A percentile compares a stretch with the other conserved stretches of the same genome.
Evolutionary conservation across 139 green algal species (phyloP).

Genomic region (Tetradesmus lagerheimii): DNA sequence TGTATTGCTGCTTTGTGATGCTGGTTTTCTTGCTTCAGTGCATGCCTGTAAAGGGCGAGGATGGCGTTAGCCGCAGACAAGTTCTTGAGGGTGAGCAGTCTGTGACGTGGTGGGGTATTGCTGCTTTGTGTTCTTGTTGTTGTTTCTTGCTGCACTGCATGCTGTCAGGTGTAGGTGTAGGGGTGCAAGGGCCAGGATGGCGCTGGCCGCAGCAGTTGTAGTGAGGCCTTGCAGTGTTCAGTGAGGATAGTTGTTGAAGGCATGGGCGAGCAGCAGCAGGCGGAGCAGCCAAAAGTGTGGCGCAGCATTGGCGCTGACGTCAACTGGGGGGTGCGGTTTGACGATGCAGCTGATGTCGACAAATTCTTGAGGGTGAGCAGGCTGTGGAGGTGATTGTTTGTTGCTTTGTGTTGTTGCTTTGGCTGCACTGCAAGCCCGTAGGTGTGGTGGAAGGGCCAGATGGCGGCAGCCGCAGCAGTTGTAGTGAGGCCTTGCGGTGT

Average conservation of each 20-base stretch:
- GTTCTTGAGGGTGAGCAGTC: slow-evolving; percentile 58
- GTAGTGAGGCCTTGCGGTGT: no score
- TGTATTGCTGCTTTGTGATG: no score
- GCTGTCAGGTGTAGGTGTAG: neutral
- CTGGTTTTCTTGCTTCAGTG: neutral
- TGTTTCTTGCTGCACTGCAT: neutral
- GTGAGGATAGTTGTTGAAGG: neutral
- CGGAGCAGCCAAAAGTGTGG: slow-evolving; percentile 47
- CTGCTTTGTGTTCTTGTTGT: neutral
- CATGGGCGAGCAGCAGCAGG: neutral
- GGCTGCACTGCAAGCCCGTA: neutral
- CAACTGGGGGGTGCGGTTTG: slow-evolving; percentile 95
- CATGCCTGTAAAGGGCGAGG: neutral
- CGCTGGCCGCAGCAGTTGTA: no score
- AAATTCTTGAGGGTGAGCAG: slow-evolving; percentile 58
- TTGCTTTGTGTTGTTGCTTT: neutral
- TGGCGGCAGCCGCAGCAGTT: no score
- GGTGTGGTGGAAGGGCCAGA: no score
- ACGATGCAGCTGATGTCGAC: slow-evolving; percentile 63
- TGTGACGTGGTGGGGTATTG: neutral
- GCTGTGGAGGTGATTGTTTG: neutral
- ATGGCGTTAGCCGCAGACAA: no score
- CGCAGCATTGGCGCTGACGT: slow-evolving; percentile 91
- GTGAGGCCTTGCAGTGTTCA: no score
- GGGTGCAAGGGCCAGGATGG: no score